Conservation (phyloP, 192 early-diverging fungal species). For the Phlyctochytrium planicorne region DNA sequence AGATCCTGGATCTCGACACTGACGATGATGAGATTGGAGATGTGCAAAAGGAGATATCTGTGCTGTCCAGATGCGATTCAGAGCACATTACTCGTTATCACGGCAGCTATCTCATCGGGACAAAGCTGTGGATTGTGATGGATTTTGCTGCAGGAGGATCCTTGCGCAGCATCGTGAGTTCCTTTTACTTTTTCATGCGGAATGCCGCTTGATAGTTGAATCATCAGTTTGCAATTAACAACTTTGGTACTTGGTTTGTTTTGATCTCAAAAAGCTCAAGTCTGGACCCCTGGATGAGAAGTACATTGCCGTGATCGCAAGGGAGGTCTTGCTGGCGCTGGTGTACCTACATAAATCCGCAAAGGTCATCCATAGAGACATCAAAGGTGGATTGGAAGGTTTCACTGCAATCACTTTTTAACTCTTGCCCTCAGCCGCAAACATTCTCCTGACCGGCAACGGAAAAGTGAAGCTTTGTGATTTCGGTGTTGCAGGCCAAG, state of each 20-base stretch:
- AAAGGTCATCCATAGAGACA: conserved; percentile 80
- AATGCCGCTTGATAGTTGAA: too few species aligned
- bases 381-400: too few species aligned
- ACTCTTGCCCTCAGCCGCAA: too few species aligned
- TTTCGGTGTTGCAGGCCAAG: conserved; percentile 97
- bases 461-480: conserved; percentile 93
- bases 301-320: conserved; percentile 89
- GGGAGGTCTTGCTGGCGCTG: conserved; percentile 84
- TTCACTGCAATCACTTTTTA: too few species aligned
- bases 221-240: too few species aligned
- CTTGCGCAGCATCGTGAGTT: too few species aligned
- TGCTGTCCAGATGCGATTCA: conserved; percentile 85
- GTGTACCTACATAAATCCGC: conserved; percentile 90
- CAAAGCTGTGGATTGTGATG: conserved; percentile 97
- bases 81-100: conserved; percentile 92
- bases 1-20: conserved; percentile 96
- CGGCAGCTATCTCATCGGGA: conserved; percentile 74
- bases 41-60: conserved; percentile 90
- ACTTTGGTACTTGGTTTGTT: too few species aligned
- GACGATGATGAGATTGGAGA: conserved; percentile 95
- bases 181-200: too few species aligned
- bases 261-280: too few species aligned
- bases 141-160: conserved; percentile 95
- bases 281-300: too few species aligned
- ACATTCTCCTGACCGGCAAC: conserved; percentile 72